Evolutionary conservation across 139 green algal species (phyloP).

Genomic region (Coccomyxa sp.): DNA sequence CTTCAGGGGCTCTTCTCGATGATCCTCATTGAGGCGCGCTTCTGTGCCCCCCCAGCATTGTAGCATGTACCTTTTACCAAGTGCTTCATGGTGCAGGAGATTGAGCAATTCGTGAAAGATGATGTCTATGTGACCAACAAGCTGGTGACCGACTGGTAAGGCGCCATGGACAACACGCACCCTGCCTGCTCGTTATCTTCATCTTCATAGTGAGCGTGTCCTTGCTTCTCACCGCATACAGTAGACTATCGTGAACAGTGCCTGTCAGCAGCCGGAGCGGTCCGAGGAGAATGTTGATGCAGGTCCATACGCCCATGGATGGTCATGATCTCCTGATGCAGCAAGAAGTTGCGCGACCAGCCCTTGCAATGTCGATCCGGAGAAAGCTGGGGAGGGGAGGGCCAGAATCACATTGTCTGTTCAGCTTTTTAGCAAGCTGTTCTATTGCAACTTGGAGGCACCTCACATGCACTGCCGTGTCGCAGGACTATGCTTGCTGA

Average conservation of each 20-base stretch:
- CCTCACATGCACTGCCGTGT: too few species aligned
- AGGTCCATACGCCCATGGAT: constrained; percentile 26
- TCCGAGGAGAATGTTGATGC: neutral
- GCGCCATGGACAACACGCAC: too few species aligned
- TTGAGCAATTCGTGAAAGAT: constrained; percentile 65
- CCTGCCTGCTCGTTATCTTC: too few species aligned
- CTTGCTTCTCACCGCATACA: neutral
- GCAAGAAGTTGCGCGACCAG: too few species aligned
- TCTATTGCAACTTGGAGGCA: too few species aligned
- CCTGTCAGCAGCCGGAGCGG: neutral
- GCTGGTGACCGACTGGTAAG: constrained; percentile 54
- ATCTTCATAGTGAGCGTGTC: neutral
- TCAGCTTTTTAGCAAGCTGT: too few species aligned
- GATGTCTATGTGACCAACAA: constrained; percentile 71
- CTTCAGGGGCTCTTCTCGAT: neutral
- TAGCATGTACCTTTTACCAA: neutral
- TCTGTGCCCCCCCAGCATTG: neutral
- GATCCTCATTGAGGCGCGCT: neutral
- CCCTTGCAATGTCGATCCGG: too few species aligned
- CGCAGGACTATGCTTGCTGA: too few species aligned
- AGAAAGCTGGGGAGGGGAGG: too few species aligned
- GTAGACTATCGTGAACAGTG: neutral
- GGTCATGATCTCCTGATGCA: too few species aligned
- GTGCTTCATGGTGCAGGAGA: constrained; percentile 37
- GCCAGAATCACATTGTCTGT: too few species aligned